These are phyloP conservation scores for Xenoacremonium recifei DNA, from an alignment of 2,329 filamentous ascomycete species.

Conservation along the genomic window DNA sequence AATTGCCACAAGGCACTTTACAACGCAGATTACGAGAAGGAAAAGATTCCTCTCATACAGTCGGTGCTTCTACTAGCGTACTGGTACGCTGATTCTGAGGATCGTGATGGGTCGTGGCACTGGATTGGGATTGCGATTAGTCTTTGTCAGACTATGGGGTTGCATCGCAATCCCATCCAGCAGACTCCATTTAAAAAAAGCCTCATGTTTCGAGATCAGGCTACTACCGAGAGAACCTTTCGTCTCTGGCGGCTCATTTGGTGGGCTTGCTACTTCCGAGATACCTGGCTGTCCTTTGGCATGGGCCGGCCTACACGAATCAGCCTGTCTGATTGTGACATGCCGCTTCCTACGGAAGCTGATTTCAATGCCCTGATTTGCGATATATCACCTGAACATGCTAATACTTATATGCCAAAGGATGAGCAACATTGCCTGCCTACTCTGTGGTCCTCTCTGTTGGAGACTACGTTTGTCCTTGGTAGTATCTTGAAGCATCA, in stretches of 20 bases:
- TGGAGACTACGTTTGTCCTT: neutral
- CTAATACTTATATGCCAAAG: neutral
- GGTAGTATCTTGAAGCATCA: neutral
- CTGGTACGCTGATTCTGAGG: constrained; percentile 40
- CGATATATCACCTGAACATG: neutral
- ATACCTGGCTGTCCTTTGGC: neutral
- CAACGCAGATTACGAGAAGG: constrained; percentile 34
- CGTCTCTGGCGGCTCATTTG: neutral
- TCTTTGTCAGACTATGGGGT: constrained; percentile 40
- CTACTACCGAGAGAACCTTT: neutral
- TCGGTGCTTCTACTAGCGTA: constrained; percentile 40
- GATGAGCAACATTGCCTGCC: neutral
- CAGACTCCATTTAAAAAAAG: neutral
- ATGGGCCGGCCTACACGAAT: neutral
- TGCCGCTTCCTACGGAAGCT: neutral
- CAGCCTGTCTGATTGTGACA: neutral
- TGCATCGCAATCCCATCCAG: constrained; percentile 30
- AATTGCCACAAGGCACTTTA: constrained; percentile 20
- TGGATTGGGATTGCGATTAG: constrained; percentile 44
- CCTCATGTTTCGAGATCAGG: neutral
- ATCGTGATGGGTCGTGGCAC: constrained; percentile 42
- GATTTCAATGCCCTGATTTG: neutral
- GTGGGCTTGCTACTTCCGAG: neutral
- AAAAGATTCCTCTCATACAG: constrained; percentile 40
- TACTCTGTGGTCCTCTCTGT: neutral